A percentile compares a stretch with the other conserved stretches of the same genome.
These are phyloP conservation scores for Beauveria sp. DNA, from an alignment of 2,329 filamentous ascomycete genomes.

Conservation along the genomic window DNA sequence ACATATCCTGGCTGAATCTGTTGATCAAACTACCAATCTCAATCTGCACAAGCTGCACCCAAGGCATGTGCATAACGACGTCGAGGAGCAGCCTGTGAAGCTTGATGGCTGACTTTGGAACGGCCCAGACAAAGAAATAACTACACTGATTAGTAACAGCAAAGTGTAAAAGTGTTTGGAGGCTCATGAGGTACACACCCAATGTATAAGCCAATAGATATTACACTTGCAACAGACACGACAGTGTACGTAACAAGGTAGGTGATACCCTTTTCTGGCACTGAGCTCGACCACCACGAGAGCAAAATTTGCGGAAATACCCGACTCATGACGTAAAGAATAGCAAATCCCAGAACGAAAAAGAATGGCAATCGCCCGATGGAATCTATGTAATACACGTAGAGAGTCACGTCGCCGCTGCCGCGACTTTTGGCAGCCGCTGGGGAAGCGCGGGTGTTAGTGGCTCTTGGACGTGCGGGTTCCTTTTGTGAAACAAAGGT, in stretches of 20 bases:
- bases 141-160: neutral
- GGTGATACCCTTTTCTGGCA: neutral
- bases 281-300: constrained; percentile 4
- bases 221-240: neutral
- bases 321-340: neutral
- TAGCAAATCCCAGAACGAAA: neutral
- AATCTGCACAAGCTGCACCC: constrained; percentile 17
- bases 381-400: neutral
- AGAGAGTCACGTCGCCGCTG: neutral
- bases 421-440: constrained; percentile 2
- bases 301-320: constrained; percentile 6
- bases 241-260: neutral
- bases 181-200: neutral
- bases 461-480: neutral
- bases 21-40: constrained; percentile 22
- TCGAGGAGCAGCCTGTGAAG: constrained; percentile 5
- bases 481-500: neutral
- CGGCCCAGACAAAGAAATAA: constrained; percentile 2
- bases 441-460: neutral
- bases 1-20: constrained; percentile 29
- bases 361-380: neutral
- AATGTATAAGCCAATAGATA: constrained; percentile 12
- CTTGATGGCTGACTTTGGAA: constrained; percentile 1
- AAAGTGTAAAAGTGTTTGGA: neutral
- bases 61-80: constrained; percentile 22